Evolutionary conservation across 257 asterid species (phyloP).

Genomic region (Capsicum chinense): DNA sequence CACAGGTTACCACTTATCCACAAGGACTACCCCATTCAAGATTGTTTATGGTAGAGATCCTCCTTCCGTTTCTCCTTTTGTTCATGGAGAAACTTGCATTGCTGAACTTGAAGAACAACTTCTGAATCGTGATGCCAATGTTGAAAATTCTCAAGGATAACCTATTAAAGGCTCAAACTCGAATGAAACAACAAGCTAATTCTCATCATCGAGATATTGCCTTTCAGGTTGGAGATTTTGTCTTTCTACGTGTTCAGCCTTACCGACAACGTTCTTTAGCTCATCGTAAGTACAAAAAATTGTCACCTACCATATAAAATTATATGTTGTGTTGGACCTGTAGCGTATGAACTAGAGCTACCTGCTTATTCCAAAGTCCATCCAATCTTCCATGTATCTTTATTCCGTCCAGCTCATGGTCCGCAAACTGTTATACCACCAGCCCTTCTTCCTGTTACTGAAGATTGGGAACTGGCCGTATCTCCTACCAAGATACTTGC

Average conservation of each 20-base stretch:
- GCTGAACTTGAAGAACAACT: neutral
- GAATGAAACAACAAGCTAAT: neutral
- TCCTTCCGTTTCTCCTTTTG: neutral
- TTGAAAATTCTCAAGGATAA: neutral
- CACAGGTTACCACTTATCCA: neutral
- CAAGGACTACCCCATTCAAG: neutral
- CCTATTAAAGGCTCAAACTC: neutral
- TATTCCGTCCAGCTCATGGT: neutral
- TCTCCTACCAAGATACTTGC: neutral
- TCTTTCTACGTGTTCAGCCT: neutral
- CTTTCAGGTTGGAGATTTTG: neutral
- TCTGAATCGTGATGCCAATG: neutral
- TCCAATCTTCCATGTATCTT: neutral
- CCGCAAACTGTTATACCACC: neutral
- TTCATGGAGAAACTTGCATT: neutral
- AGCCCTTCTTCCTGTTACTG: neutral
- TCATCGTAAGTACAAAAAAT: neutral
- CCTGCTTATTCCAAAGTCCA: neutral
- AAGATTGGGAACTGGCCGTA: neutral
- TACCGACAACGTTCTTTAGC: neutral
- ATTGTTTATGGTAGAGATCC: neutral
- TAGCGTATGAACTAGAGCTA: neutral
- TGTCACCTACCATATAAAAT: neutral
- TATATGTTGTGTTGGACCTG: neutral
- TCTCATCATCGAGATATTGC: constrained; percentile 4